Percentiles rank a stretch among this genome's conserved stretches.
Evolutionary conservation across 1,139 yeast genomes (phyloP).

Genomic region (Debaryomyces robertsiae): DNA sequence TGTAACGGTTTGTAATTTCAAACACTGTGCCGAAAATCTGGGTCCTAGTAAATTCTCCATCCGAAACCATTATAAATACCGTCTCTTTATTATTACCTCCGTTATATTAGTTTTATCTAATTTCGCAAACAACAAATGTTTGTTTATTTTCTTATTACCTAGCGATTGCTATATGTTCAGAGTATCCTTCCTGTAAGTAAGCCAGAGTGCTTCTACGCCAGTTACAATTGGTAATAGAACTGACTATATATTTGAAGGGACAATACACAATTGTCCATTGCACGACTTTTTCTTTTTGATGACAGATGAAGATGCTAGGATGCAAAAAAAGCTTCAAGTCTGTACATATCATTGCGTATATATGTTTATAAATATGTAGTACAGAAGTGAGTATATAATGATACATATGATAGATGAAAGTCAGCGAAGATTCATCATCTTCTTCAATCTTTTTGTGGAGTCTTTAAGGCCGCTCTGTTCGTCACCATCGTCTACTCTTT

Average conservation of each 20-base stretch:
- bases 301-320: no score
- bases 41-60: conserved; percentile 49
- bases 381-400: no score
- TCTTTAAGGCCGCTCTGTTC: conserved; percentile 22
- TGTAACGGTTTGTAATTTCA: conserved; percentile 88
- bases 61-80: conserved; percentile 34
- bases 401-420: not conserved
- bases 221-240: no score
- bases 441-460: conserved; percentile 26
- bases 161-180: no score
- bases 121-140: no score
- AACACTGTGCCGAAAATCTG: conserved; percentile 87
- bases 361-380: no score
- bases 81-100: not conserved
- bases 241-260: no score
- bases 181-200: no score
- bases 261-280: not conserved
- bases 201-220: no score
- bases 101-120: not conserved
- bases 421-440: conserved; percentile 30
- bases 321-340: no score
- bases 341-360: no score
- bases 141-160: no score
- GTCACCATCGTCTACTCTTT: conserved; percentile 21
- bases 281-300: not conserved